These are phyloP conservation scores for Desmodesmus armatus DNA, from an alignment of 139 green algal genomes.

Conservation along the genomic window DNA sequence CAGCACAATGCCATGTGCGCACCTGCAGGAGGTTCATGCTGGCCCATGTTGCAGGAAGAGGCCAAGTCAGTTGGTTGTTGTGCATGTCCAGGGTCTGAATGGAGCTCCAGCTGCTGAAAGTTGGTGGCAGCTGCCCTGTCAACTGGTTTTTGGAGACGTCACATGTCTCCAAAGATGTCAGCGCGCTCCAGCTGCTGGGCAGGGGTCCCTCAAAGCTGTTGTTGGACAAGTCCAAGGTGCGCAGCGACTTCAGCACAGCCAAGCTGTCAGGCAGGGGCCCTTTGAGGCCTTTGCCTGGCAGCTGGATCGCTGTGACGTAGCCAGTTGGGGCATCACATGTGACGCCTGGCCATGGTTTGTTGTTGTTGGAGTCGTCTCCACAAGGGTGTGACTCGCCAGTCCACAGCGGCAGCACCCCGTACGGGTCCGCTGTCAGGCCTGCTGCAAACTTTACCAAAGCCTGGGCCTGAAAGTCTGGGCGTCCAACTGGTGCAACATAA, in stretches of 20 bases:
- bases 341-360: constrained; percentile 14
- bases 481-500: background rate
- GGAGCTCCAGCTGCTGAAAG: background rate
- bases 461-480: constrained; percentile 13
- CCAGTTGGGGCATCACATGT: constrained; percentile 18
- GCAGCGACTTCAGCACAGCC: constrained; percentile 1
- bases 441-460: constrained; percentile 1
- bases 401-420: constrained; percentile 6
- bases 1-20: too few relatives aligned
- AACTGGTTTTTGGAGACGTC: constrained; percentile 12
- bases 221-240: constrained; percentile 15
- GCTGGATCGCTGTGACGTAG: background rate
- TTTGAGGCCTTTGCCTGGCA: background rate
- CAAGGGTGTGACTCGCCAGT: constrained; percentile 9
- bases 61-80: background rate
- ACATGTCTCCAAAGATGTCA: background rate
- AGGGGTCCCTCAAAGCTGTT: constrained; percentile 13
- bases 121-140: background rate
- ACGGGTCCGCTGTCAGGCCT: constrained; percentile 7
- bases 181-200: background rate
- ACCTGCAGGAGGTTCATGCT: constrained; percentile 28
- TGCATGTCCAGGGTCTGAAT: constrained; percentile 27
- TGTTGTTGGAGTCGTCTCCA: constrained; percentile 20
- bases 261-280: background rate
- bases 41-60: constrained; percentile 11